Percentiles rank a stretch among this genome's conserved stretches.
These are phyloP conservation scores for Botrytis sinoallii DNA, from an alignment of 2,329 filamentous ascomycete genomes.

Conservation along the genomic window DNA sequence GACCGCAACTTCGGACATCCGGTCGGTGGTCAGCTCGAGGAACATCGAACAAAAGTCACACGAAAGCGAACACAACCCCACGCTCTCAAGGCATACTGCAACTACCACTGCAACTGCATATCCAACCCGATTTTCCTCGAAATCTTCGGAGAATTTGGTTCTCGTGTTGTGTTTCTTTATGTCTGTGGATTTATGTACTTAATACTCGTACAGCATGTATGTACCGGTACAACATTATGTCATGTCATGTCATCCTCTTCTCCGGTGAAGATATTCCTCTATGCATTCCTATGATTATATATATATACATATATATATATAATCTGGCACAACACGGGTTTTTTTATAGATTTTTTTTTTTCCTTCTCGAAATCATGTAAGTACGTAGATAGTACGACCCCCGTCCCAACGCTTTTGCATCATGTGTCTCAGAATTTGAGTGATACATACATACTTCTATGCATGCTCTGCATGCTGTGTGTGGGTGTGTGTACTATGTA, in stretches of 20 bases:
- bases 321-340: not conserved
- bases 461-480: not conserved
- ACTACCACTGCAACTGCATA: not conserved
- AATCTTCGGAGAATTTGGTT: not conserved
- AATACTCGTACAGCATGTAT: not conserved
- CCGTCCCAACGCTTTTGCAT: slow-evolving; percentile 1
- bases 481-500: not conserved
- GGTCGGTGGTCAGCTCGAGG: not conserved
- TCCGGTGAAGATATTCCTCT: not conserved
- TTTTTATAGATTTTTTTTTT: not conserved
- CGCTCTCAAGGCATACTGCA: not conserved
- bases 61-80: not conserved
- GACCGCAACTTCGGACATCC: slow-evolving; percentile 1
- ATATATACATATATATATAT: not conserved
- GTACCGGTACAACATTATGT: not conserved
- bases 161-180: not conserved
- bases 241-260: not conserved
- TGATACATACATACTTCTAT: not conserved
- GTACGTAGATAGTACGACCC: not conserved
- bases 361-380: not conserved
- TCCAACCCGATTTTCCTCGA: not conserved
- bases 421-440: not conserved
- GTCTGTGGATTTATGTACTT: too few relatives aligned
- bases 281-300: not conserved
- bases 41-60: not conserved